phyloP scores from a whole-genome alignment of 2,329 filamentous ascomycete genomes.

The Venturiaceae sp. region DNA sequence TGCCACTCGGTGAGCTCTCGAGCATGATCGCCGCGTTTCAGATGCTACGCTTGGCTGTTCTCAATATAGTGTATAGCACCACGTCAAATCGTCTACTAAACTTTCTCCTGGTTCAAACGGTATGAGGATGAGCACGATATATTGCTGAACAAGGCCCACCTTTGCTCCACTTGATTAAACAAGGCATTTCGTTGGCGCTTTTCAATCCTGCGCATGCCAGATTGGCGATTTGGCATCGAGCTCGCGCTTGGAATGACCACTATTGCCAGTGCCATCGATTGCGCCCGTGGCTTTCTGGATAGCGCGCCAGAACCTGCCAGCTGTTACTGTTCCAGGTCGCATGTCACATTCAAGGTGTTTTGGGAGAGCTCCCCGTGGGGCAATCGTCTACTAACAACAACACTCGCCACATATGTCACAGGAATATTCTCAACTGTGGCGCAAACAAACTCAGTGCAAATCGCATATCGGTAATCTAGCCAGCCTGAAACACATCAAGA shows the following conservation, averaged over 20 bases:
- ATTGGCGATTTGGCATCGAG: neutral
- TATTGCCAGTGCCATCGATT: neutral
- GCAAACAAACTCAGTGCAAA: no score
- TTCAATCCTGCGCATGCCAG: neutral
- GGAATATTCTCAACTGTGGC: no score
- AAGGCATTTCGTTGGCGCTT: neutral
- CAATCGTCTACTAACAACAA: no score
- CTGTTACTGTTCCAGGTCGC: neutral
- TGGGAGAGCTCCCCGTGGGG: neutral
- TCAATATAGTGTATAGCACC: neutral
- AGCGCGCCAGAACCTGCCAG: neutral
- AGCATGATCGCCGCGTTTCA: neutral
- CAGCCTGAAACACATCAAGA: neutral
- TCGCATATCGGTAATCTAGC: neutral
- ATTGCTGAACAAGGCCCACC: neutral
- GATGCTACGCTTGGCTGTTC: neutral
- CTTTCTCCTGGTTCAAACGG: neutral
- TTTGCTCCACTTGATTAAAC: neutral
- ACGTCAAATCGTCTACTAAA: neutral
- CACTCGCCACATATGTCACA: no score
- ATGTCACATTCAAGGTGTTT: neutral
- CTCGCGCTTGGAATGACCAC: neutral
- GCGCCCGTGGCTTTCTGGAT: neutral
- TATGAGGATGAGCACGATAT: neutral
- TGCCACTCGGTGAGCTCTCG: neutral